Base-by-base conservation (phyloP, 2,329 filamentous ascomycete species). In the Endoconidiophora polonica region DNA sequence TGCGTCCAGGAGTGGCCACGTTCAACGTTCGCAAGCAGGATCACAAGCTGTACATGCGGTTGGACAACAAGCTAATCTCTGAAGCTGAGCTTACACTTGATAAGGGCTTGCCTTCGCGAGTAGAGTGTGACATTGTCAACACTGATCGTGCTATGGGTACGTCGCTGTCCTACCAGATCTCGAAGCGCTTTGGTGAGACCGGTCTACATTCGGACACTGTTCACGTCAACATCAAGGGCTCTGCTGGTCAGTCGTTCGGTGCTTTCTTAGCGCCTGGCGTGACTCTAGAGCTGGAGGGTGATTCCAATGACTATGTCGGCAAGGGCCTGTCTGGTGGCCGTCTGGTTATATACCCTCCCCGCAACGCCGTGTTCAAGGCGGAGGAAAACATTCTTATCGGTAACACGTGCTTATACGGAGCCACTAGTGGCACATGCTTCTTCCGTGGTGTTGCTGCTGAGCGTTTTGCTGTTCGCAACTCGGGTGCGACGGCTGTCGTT, bases 1-100 rank as follows among this genome's bases (percentile, higher is more conserved):
- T 95, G 48, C 83, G 90, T 54, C 88, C 88, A 48, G 88, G 87
- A 55, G 90, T 95, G 52, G 88, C 90, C 38, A 95, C 88, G 9
- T 95, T 94, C 76, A 95, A 95, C 60, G 88, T 95, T 52, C 84
- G 90, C 66, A 95, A 94, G 74, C 90, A 96, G 67, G 90, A 96
- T 59, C 90, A 96, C 67, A 81, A 84, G 61, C 81, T 96, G 18
- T 88, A 95, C 64, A 80, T 88, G 55, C 85, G 90, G 59, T 74
- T 96, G 9, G 90, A 96, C 65, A 96, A 96, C 71, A 95, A 95
- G 72, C 76, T 96, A 50, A 94, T 95, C 59, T 86, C 87, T 0
- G 90, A 96, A 67, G 88, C 88, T 6, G 90, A 96, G 66, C 72
- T 94, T 58, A 93, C 90, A 38, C 75, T 96, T 10, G 88, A 95